Percentiles rank a stretch among this genome's conserved stretches.
Conservation (phyloP, 1,284 basidiomycete species). For the Rhizoctonia solani region DNA sequence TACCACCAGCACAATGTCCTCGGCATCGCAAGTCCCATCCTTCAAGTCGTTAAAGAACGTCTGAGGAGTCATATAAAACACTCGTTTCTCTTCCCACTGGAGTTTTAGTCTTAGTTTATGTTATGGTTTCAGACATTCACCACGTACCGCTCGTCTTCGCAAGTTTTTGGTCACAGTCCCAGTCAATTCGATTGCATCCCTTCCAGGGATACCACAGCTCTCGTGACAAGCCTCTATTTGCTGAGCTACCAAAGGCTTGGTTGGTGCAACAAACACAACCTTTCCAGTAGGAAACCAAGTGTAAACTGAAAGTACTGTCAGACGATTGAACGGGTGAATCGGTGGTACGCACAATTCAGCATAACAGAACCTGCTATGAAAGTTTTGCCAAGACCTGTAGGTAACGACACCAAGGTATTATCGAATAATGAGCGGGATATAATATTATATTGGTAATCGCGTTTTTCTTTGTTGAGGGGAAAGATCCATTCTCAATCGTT, state of each 20-base stretch:
- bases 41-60: slow-evolving; percentile 89
- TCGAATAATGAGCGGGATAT: slow-evolving; percentile 85
- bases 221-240: slow-evolving; percentile 93
- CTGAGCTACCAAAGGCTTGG: slow-evolving; percentile 93
- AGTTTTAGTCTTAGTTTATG: neutral
- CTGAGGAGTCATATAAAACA: slow-evolving; percentile 99
- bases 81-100: slow-evolving; percentile 83
- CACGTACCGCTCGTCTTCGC: slow-evolving; percentile 66
- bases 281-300: slow-evolving; percentile 94
- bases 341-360: slow-evolving; percentile 89
- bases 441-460: slow-evolving; percentile 97
- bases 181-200: slow-evolving; percentile 85
- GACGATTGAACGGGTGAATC: slow-evolving; percentile 34
- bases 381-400: slow-evolving; percentile 97
- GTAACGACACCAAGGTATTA: slow-evolving; percentile 92
- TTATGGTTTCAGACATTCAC: neutral
- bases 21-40: slow-evolving; percentile 73
- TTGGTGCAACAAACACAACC: slow-evolving; percentile 94
- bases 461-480: slow-evolving; percentile 84
- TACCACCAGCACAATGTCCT: slow-evolving; percentile 80
- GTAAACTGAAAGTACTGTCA: slow-evolving; percentile 61
- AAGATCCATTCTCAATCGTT: slow-evolving; percentile 91
- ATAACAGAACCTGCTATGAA: slow-evolving; percentile 98
- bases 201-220: slow-evolving; percentile 91
- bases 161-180: slow-evolving; percentile 57